Evolutionary conservation across 2,329 filamentous ascomycete genomes (phyloP).

Genomic region (Xylaria sp.): DNA sequence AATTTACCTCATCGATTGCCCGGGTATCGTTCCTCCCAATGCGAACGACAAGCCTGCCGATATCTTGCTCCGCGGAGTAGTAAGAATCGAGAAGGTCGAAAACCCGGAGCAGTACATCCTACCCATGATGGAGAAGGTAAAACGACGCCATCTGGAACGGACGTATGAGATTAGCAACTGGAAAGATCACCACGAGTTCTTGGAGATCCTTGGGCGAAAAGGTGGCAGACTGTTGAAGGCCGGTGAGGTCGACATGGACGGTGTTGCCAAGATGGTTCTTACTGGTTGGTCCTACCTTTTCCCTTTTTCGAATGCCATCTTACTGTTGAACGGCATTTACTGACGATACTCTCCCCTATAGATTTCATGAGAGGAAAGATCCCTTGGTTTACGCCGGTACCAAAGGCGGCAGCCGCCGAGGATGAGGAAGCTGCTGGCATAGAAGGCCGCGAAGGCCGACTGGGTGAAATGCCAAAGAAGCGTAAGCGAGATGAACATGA

Average conservation of each 20-base stretch:
- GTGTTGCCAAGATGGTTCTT: slow-evolving; percentile 92
- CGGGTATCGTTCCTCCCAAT: slow-evolving; percentile 90
- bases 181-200: slow-evolving; percentile 70
- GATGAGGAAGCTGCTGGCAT: slow-evolving; percentile 38
- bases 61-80: slow-evolving; percentile 83
- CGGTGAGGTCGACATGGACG: slow-evolving; percentile 91
- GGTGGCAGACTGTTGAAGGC: slow-evolving; percentile 80
- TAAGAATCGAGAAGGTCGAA: slow-evolving; percentile 91
- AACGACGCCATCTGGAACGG: slow-evolving; percentile 81
- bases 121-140: slow-evolving; percentile 72
- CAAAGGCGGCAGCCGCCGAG: slow-evolving; percentile 50
- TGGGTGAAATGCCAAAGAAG: slow-evolving; percentile 84
- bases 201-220: slow-evolving; percentile 83
- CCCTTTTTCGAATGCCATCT: neutral
- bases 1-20: slow-evolving; percentile 91
- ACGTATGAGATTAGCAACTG: slow-evolving; percentile 87
- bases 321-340: neutral
- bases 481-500: slow-evolving; percentile 58
- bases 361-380: slow-evolving; percentile 94
- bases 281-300: slow-evolving; percentile 42
- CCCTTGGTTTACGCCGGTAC: slow-evolving; percentile 89
- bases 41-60: slow-evolving; percentile 78
- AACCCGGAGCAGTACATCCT: slow-evolving; percentile 95
- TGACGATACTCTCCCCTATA: slow-evolving; percentile 1
- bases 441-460: slow-evolving; percentile 68